Percentiles rank a stretch among this genome's conserved stretches.
phyloP scores from a whole-genome alignment of 352 stramenopile genomes.

The Aphanomyces euteiches region DNA sequence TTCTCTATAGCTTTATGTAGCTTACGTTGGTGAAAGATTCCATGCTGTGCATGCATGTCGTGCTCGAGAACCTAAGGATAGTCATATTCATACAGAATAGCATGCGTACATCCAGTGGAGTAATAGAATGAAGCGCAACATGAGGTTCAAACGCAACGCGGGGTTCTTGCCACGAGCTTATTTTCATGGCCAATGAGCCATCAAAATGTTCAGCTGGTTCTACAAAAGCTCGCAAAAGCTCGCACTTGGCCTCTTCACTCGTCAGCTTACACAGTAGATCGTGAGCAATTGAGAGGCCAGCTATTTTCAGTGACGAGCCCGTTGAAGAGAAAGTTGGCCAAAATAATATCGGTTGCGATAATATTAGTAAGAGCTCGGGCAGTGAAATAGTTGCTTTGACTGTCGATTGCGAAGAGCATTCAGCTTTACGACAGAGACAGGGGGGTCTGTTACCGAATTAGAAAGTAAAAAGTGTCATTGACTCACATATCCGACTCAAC shows the following conservation, averaged over 20 bases:
- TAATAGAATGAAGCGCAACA: background rate
- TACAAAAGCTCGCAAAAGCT: conserved; percentile 40
- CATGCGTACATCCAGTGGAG: too few relatives aligned
- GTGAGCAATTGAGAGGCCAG: conserved; percentile 45
- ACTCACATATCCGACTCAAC: background rate
- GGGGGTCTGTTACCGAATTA: background rate
- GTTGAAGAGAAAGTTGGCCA: background rate
- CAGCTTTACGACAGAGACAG: background rate
- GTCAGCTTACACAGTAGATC: conserved; percentile 54
- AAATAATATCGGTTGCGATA: background rate
- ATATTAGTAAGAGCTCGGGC: background rate
- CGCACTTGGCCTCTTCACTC: conserved; percentile 42
- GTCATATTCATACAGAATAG: too few relatives aligned
- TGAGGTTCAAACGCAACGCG: conserved; percentile 8
- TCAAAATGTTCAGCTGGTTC: conserved; percentile 9
- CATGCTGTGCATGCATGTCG: conserved; percentile 24
- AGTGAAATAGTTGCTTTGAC: background rate
- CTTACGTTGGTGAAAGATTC: background rate
- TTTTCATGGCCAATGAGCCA: background rate
- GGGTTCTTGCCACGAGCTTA: conserved; percentile 27
- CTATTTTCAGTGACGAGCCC: conserved; percentile 5
- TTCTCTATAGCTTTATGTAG: conserved; percentile 45
- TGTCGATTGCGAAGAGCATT: background rate
- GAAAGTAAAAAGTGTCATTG: background rate
- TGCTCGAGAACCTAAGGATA: conserved; percentile 13